Conservation (phyloP, 139 green algal genomes). For the Edaphochlamys debaryana region DNA sequence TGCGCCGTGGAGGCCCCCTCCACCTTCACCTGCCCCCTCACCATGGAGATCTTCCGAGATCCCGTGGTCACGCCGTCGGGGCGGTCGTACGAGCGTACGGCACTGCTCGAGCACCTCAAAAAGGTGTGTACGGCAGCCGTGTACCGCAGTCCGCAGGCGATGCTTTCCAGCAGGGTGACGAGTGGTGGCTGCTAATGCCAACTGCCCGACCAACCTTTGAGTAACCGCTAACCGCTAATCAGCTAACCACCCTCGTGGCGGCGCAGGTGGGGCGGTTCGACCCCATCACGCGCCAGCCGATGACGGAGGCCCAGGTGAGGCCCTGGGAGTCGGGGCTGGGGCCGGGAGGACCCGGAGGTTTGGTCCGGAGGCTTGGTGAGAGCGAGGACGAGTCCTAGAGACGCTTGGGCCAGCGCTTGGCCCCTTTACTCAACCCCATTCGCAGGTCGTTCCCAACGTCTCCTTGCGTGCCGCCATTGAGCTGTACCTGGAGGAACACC, state of each 20-base stretch:
- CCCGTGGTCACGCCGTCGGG: conserved; percentile 70
- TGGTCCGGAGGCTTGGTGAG: no score
- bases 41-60: conserved; percentile 67
- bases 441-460: conserved; percentile 73
- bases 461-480: conserved; percentile 71
- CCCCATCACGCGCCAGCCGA: conserved; percentile 64
- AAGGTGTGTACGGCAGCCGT: conserved; percentile 63
- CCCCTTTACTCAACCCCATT: no score
- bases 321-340: no score
- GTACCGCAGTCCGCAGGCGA: no score
- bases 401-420: no score
- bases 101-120: conserved; percentile 78
- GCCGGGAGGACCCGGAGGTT: no score
- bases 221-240: no score
- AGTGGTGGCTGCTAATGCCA: no score
- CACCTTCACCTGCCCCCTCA: conserved; percentile 62
- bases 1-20: no score
- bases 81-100: conserved; percentile 74
- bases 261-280: conserved; percentile 75
- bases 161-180: no score
- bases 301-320: conserved; percentile 57
- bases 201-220: no score
- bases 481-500: conserved; percentile 81
- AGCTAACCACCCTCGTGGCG: not conserved
- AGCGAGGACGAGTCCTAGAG: no score